Percentiles rank a stretch among this genome's conserved stretches.
Conservation (phyloP, 2,329 filamentous ascomycete species). For the Apiospora marii region DNA sequence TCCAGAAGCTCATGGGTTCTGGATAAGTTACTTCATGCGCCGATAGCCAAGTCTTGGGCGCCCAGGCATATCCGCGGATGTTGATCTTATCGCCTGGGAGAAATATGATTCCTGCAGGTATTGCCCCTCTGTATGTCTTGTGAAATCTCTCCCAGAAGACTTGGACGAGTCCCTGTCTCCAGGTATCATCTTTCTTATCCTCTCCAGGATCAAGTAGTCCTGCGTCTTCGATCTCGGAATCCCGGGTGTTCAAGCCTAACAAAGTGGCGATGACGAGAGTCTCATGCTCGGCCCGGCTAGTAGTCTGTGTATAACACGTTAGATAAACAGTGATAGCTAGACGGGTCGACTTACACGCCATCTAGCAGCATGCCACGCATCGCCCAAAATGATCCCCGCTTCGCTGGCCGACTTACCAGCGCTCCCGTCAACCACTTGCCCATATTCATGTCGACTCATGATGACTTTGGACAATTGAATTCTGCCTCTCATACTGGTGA, state of each 20-base stretch:
- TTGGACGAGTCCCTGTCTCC: background rate
- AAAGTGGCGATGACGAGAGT: constrained; percentile 12
- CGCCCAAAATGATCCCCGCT: background rate
- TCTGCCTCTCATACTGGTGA: too few species aligned
- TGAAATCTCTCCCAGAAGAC: constrained; percentile 20
- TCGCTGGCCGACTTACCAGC: background rate
- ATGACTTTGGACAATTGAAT: too few species aligned
- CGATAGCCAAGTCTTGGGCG: constrained; percentile 23
- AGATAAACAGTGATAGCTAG: background rate
- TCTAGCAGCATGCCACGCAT: constrained; percentile 24
- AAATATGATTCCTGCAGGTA: constrained; percentile 24
- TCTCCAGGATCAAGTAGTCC: constrained; percentile 1
- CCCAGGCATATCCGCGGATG: constrained; percentile 12
- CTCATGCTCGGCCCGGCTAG: constrained; percentile 23
- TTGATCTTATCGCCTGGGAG: constrained; percentile 23
- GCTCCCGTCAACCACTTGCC: background rate
- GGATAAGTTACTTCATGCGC: constrained; percentile 24
- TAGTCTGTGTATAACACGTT: background rate
- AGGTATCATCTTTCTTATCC: background rate
- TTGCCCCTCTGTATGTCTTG: constrained; percentile 1
- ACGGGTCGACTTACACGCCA: constrained; percentile 23
- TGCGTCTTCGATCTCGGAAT: constrained; percentile 8
- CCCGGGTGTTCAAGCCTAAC: constrained; percentile 11
- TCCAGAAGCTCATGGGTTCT: constrained; percentile 23
- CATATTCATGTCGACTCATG: too few species aligned